These are phyloP conservation scores for Beta lomatogona DNA, from an alignment of 179 eudicot genomes.

Conservation along the genomic window DNA sequence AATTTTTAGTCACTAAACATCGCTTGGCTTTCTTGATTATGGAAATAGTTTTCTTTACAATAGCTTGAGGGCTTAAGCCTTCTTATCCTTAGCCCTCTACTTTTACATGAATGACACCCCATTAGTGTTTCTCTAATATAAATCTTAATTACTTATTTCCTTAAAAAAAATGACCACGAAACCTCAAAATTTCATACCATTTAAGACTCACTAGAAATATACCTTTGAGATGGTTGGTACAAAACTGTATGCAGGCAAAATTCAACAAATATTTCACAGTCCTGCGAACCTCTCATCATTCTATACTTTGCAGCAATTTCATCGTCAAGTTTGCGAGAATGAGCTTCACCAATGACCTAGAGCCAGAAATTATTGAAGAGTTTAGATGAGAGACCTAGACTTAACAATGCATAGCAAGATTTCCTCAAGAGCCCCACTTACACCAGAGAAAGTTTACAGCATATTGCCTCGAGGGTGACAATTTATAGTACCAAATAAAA, in stretches of 20 bases:
- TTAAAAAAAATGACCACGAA: background rate
- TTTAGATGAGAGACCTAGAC: conserved; percentile 8
- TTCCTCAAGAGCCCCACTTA: background rate
- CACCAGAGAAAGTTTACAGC: background rate
- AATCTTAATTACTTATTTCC: too few relatives aligned
- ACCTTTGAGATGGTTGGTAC: conserved; percentile 86
- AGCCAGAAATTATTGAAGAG: conserved; percentile 25
- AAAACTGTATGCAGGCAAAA: conserved; percentile 79
- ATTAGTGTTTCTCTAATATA: too few relatives aligned
- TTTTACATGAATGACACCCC: too few relatives aligned
- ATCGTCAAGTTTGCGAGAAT: conserved; percentile 58
- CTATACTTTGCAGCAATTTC: conserved; percentile 62
- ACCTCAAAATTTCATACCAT: background rate
- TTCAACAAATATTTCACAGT: conserved; percentile 73
- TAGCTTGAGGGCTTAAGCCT: too few relatives aligned
- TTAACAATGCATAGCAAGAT: background rate
- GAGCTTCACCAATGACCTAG: conserved; percentile 88
- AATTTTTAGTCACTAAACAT: too few relatives aligned
- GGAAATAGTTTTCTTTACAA: too few relatives aligned
- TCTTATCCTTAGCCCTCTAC: too few relatives aligned
- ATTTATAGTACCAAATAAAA: conserved; percentile 10
- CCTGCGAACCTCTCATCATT: conserved; percentile 50
- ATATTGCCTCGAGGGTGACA: background rate
- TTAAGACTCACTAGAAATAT: conserved; percentile 20
- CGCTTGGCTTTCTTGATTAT: too few relatives aligned